These are phyloP conservation scores for Cucurbita argyrosperma DNA, from an alignment of 306 rosid genomes.

Conservation along the genomic window DNA sequence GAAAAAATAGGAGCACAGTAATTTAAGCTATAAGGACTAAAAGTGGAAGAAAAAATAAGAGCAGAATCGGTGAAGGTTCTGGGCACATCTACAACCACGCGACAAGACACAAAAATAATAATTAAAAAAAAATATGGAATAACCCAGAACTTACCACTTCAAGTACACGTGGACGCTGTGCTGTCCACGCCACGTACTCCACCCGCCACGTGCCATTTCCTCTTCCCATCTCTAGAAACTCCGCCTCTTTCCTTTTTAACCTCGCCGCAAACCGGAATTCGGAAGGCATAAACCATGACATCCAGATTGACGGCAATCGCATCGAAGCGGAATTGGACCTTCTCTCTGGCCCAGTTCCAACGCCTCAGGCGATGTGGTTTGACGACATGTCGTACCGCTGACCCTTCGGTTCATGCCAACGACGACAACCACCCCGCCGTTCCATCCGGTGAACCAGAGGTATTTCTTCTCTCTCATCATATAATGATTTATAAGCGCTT, in stretches of 20 bases:
- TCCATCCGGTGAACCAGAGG: constrained; percentile 19
- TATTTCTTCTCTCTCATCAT: neutral
- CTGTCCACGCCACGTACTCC: constrained; percentile 22
- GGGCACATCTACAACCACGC: neutral
- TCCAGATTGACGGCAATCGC: constrained; percentile 18
- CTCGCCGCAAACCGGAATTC: neutral
- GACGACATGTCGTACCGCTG: constrained; percentile 34
- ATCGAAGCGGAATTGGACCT: constrained; percentile 1
- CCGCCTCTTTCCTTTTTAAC: neutral
- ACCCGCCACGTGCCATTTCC: constrained; percentile 12
- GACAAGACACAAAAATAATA: neutral
- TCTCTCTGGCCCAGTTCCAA: neutral
- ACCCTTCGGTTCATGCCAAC: constrained; percentile 42
- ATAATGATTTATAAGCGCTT: neutral
- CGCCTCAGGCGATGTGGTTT: constrained; percentile 18
- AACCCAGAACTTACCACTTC: neutral
- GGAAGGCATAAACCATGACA: constrained; percentile 17
- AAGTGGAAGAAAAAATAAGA: neutral
- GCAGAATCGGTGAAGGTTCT: neutral
- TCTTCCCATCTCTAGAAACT: constrained; percentile 20
- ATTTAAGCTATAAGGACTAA: neutral
- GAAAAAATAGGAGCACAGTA: too few relatives aligned
- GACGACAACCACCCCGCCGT: constrained; percentile 33
- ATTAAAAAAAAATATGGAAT: neutral
- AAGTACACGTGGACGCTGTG: neutral